These are phyloP conservation scores for Brassica rapa DNA, from an alignment of 345 rosid species.

Conservation along the genomic window DNA sequence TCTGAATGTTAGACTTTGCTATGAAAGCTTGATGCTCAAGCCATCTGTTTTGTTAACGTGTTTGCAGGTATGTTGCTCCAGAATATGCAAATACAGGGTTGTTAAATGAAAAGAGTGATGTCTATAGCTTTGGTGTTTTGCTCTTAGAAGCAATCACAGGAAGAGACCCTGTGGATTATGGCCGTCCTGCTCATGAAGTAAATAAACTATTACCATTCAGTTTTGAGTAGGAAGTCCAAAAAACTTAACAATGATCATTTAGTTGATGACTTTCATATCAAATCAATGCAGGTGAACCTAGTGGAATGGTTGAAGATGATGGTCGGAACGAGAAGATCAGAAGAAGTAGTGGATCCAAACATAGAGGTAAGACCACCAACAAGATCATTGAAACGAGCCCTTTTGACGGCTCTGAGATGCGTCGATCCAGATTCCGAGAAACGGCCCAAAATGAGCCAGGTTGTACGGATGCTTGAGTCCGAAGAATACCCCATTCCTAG, in stretches of 20 bases:
- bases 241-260: background rate
- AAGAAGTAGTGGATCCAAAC: constrained; percentile 87
- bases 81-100: constrained; percentile 97
- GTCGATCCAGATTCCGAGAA: constrained; percentile 87
- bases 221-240: background rate
- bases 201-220: background rate
- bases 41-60: constrained; percentile 8
- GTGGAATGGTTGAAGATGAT: constrained; percentile 98
- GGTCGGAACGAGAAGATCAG: constrained; percentile 86
- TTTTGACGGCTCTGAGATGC: constrained; percentile 88
- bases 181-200: constrained; percentile 87
- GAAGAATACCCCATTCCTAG: constrained; percentile 92
- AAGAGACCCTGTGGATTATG: constrained; percentile 94
- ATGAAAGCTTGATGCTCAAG: background rate
- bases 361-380: constrained; percentile 82
- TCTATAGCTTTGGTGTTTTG: constrained; percentile 91
- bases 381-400: constrained; percentile 79
- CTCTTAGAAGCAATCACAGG: constrained; percentile 89
- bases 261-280: background rate
- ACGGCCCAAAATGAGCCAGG: constrained; percentile 96
- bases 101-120: constrained; percentile 95
- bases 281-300: constrained; percentile 66
- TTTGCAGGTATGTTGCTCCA: constrained; percentile 91
- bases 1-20: background rate
- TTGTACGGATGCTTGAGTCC: constrained; percentile 96